Conservation (phyloP, 176 grass and related monocot genomes). For the Carex littledalei region DNA sequence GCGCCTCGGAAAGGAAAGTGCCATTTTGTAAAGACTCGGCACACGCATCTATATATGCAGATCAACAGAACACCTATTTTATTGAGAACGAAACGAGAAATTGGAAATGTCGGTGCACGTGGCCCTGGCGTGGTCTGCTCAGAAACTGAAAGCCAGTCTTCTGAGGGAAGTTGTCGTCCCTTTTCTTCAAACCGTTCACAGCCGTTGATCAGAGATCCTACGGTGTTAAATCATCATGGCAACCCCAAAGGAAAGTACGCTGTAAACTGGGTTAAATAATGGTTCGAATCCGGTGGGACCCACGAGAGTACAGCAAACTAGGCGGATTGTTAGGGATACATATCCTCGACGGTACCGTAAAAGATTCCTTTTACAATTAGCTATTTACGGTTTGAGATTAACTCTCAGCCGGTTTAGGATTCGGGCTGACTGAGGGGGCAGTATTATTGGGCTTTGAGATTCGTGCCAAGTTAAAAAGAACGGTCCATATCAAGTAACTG, state of each 20-base stretch:
- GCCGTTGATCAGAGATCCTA: not conserved
- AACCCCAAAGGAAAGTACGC: not conserved
- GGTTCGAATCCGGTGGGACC: not conserved
- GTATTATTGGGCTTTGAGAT: too few species aligned
- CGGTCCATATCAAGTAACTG: too few species aligned
- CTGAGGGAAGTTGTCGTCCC: not conserved
- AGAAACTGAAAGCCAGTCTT: conserved; percentile 8
- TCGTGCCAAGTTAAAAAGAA: too few species aligned
- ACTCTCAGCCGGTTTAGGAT: too few species aligned
- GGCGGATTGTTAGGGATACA: not conserved
- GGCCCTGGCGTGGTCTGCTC: conserved; percentile 24
- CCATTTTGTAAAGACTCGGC: not conserved
- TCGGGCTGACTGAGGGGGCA: too few species aligned
- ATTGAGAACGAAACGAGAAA: not conserved
- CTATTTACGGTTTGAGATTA: too few species aligned
- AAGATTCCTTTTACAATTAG: too few species aligned
- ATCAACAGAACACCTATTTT: not conserved
- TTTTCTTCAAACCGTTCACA: too few species aligned
- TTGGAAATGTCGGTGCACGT: conserved; percentile 18
- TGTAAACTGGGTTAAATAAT: conserved; percentile 1
- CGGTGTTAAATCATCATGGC: not conserved
- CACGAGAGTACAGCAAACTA: not conserved
- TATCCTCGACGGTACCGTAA: too few species aligned
- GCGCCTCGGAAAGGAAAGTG: not conserved
- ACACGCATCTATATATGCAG: not conserved